Conservation (phyloP, 2,329 filamentous ascomycete genomes). For the Leptoxyphium fumago region DNA sequence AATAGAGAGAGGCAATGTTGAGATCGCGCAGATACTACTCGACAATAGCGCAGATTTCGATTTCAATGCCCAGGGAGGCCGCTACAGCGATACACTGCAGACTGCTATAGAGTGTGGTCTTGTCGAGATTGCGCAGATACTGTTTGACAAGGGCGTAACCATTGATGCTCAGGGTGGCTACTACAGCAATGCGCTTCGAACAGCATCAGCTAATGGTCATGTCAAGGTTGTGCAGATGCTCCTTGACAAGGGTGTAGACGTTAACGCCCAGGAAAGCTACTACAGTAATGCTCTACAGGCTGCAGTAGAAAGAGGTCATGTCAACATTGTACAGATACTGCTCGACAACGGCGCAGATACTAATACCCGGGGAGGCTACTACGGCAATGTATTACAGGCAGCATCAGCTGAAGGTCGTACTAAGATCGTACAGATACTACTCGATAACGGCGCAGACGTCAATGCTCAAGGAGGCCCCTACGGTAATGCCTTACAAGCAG, state of each 20-base stretch:
- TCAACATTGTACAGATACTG: conserved; percentile 9
- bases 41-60: conserved; percentile 12
- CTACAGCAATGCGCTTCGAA: not conserved
- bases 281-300: conserved; percentile 6
- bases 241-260: conserved; percentile 5
- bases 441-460: conserved; percentile 14
- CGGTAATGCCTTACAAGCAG: not conserved
- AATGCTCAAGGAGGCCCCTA: conserved; percentile 1
- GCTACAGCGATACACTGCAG: not conserved
- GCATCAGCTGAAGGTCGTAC: conserved; percentile 3
- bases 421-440: conserved; percentile 9
- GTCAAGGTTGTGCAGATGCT: not conserved
- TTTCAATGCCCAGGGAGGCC: not conserved
- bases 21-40: conserved; percentile 12
- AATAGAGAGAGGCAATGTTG: conserved; percentile 9
- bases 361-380: conserved; percentile 1
- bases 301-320: conserved; percentile 6
- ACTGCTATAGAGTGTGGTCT: not conserved
- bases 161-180: no score
- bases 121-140: not conserved
- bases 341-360: conserved; percentile 15
- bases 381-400: conserved; percentile 6
- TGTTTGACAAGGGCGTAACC: not conserved
- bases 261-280: conserved; percentile 3
- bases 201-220: not conserved